Evolutionary conservation across 495 filamentous ascomycete genomes (phyloP), one percentile per base, ranked within the genome.

Genomic region (Aspergillus carlsbadensis): DNA sequence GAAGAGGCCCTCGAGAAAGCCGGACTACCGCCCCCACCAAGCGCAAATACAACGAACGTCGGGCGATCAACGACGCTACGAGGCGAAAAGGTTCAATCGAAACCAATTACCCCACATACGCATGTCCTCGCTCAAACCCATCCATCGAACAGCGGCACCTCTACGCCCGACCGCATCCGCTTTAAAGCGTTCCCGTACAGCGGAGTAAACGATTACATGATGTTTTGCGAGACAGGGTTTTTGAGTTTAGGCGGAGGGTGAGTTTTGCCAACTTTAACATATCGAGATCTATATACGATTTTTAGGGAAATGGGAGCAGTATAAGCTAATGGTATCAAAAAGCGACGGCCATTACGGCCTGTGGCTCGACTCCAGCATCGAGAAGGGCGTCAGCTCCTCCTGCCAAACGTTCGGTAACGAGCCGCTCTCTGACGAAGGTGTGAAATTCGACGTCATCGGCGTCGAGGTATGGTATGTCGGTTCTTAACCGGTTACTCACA

Each of bases 181-280:
- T 98, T 98, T 81, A 96, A 96, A 70, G 93, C 93, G 0, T 98
- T 97, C 68, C 92, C 92, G 1, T 98, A 97, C 65, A 92, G 87
- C 57, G 94, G 94, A 6, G 83, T 93, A 14, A 98, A 98, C 70
- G 94, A 98, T 69, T 96, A 96, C 68, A 87, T 94, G 78, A 95
- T 97, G 61, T 87, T 93, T 61, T 98, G 93, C 74, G 90, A 96
- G 68, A 78, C 81, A 21, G 82, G 84, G n/a, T 98, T 87, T 66
- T 70, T 98, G 39, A 91, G 87, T 65, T 73, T 96, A 1, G 92
- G 92, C 31, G 92, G 91, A 44, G 95, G 87, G 83, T 85, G 66
- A 71, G 82, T 42, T 36, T 21, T 41, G 14, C 14, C 22, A 58
- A 10, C 15, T 24, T 26, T 43, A 47, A 13, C 10, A 18, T 0